Conservation (phyloP, 176 grass and related monocot species). For the Bothriochloa decipiens region DNA sequence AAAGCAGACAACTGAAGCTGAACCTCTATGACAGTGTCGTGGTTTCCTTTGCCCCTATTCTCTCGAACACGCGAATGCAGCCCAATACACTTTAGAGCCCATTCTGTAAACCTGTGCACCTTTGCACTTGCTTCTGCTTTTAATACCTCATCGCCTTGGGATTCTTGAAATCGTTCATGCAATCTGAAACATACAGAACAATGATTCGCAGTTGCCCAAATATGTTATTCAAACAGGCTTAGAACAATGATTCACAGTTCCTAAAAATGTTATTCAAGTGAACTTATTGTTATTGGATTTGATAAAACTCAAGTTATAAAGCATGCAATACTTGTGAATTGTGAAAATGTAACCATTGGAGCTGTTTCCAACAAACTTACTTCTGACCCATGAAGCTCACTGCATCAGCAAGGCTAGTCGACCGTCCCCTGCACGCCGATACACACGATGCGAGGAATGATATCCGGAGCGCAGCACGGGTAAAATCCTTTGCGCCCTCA, state of each 20-base stretch:
- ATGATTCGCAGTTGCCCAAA: neutral
- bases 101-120: constrained; percentile 96
- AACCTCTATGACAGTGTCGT: constrained; percentile 78
- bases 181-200: constrained; percentile 53
- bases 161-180: constrained; percentile 91
- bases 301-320: neutral
- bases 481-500: constrained; percentile 80
- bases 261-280: neutral
- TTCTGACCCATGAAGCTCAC: constrained; percentile 93
- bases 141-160: constrained; percentile 85
- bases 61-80: constrained; percentile 63
- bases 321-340: constrained; percentile 32
- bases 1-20: constrained; percentile 87
- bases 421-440: constrained; percentile 79
- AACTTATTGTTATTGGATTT: constrained; percentile 11
- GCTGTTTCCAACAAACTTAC: constrained; percentile 40
- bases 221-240: constrained; percentile 15
- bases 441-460: constrained; percentile 94
- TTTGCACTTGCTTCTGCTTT: constrained; percentile 90
- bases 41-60: constrained; percentile 60
- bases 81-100: constrained; percentile 89
- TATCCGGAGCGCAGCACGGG: constrained; percentile 77
- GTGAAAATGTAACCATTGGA: constrained; percentile 17
- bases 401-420: constrained; percentile 72
- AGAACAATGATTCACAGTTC: neutral